These are phyloP conservation scores for Gleditsia sinensis DNA, from an alignment of 306 rosid genomes.

Conservation along the genomic window DNA sequence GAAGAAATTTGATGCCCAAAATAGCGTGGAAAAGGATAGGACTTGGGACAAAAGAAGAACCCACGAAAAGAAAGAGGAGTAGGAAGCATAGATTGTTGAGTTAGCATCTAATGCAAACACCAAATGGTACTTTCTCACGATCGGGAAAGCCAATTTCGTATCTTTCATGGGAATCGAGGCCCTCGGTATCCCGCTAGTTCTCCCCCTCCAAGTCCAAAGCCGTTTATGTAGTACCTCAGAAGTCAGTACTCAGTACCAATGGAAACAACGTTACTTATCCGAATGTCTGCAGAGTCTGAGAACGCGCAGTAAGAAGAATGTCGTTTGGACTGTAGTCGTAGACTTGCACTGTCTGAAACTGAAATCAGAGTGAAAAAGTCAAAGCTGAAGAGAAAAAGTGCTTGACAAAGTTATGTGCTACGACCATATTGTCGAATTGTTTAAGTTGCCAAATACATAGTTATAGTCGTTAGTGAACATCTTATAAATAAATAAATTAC, in stretches of 20 bases:
- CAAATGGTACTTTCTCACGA: not conserved
- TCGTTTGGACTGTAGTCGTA: not conserved
- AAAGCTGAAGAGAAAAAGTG: no score
- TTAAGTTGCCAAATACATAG: no score
- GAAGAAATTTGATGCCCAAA: slow-evolving; percentile 17
- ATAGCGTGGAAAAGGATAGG: slow-evolving; percentile 30
- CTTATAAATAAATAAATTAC: no score
- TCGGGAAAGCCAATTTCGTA: not conserved
- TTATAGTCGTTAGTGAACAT: no score
- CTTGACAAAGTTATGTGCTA: no score
- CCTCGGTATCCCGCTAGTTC: not conserved
- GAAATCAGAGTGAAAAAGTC: no score
- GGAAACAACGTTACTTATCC: not conserved
- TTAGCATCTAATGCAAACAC: slow-evolving; percentile 17
- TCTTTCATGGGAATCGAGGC: not conserved
- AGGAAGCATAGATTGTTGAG: slow-evolving; percentile 28
- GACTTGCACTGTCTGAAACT: no score
- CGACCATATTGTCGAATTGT: no score
- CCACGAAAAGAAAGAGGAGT: slow-evolving; percentile 25
- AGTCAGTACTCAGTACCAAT: not conserved
- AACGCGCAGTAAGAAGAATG: not conserved
- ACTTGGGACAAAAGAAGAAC: slow-evolving; percentile 32
- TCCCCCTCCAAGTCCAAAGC: not conserved
- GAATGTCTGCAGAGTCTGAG: not conserved
- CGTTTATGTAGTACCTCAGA: no score